Conservation (phyloP, 306 rosid genomes). For the Glycyrrhiza uralensis region DNA sequence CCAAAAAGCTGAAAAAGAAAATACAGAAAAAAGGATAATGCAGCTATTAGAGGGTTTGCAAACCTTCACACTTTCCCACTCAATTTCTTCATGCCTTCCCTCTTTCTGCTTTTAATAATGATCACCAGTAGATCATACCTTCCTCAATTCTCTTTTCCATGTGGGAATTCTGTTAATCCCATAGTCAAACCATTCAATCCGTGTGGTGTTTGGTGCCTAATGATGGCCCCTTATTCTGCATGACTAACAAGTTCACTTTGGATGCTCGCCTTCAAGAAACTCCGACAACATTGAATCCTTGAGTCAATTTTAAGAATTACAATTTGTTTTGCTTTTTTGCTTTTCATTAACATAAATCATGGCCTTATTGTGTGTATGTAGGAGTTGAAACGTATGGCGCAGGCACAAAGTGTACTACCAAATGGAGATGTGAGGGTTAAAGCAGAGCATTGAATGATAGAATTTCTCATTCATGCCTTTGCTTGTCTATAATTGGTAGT, state of each 20-base stretch:
- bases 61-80: background rate
- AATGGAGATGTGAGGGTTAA: slow-evolving; percentile 87
- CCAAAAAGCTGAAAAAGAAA: background rate
- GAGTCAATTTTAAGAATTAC: background rate
- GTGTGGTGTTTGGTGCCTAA: background rate
- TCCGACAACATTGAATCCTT: background rate
- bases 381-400: slow-evolving; percentile 79
- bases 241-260: background rate
- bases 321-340: background rate
- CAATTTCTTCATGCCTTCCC: background rate
- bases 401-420: slow-evolving; percentile 65
- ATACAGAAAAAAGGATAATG: background rate
- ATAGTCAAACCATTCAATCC: background rate
- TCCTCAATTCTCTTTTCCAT: background rate
- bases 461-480: background rate
- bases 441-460: slow-evolving; percentile 46
- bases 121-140: background rate
- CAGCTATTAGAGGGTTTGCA: background rate
- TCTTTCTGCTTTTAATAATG: background rate
- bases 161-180: background rate
- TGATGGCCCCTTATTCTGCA: background rate
- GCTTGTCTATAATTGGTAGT: background rate
- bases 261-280: background rate
- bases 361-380: slow-evolving; percentile 35
- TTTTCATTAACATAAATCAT: background rate